Base-by-base conservation (phyloP, 2,329 filamentous ascomycete species). In the Diaporthe vexans region DNA sequence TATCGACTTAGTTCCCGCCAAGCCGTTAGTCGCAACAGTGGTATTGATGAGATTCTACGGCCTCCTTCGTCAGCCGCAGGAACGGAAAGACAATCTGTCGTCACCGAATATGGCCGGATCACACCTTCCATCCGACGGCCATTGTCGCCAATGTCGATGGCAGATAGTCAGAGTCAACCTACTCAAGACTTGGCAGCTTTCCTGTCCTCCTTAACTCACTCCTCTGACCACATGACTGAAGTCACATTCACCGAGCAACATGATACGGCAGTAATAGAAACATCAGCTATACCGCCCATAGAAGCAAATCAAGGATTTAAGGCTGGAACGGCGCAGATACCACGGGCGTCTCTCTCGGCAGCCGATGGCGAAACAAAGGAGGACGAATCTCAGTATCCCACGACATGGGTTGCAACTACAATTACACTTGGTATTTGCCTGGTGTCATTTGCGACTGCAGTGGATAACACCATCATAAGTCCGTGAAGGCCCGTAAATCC, bases 401-500 rank as follows among this genome's bases (percentile, higher is more conserved):
- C 54, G 19, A 57, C 54, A 35, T 57, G 26, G 26, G 26, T 57
- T 0, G 54, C 54, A 9, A 21, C 54, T 21, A 35, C 54, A 10
- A 57, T 35, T 4, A 57, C 54, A 19, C 1, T 33, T 21, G 29
- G 29, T 26, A 57, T 57, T 29, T 57, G 54, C 26, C 29, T 57
- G 0, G 54, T 57, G 7, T 57, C 54, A 10, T 57, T 57, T 19
- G 54, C 54, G 8, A 33, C 26, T 33, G 54, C 54, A 3, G 54
- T 57, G 4, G 54, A 57, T 24, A 57, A 35, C 21, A 57, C 54
- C 0, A 57, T 57, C 0, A 57, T 57, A 35, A 57, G 54, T 57
- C 3, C 15, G 54, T n/a, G 0, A 57, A 57, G 0, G 4, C n/a
- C n/a, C 13, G 0, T 0, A 26, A 43, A 7, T 3, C 15, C 2